Percentiles rank a stretch among this genome's conserved stretches.
These are phyloP conservation scores for Melampsora abietis-canadensis DNA, from an alignment of 1,284 basidiomycete species.

Conservation along the genomic window DNA sequence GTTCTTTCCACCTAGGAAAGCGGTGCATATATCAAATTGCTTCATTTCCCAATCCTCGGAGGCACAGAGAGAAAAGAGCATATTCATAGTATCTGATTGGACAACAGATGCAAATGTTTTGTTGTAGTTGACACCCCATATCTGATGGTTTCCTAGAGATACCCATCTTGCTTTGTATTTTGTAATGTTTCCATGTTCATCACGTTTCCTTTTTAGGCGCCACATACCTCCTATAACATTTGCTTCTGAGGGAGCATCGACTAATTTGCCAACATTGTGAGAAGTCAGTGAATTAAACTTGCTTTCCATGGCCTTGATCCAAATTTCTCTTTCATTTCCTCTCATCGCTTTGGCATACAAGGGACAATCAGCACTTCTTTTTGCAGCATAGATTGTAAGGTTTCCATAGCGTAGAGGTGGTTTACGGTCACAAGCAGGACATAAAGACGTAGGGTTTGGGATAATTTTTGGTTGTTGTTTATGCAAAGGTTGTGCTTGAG, in stretches of 20 bases:
- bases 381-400: too few species aligned
- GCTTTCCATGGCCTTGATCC: background rate
- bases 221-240: conserved; percentile 20
- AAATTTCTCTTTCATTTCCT: background rate
- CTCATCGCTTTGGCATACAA: too few species aligned
- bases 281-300: background rate
- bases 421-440: too few species aligned
- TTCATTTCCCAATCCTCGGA: background rate
- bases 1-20: too few species aligned
- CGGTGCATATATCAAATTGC: conserved; percentile 10
- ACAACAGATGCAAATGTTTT: conserved; percentile 18
- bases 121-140: background rate
- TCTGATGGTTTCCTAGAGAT: conserved; percentile 15
- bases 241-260: background rate
- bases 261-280: background rate
- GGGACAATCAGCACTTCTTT: too few species aligned
- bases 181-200: background rate
- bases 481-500: background rate
- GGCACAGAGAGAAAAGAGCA: background rate
- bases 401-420: too few species aligned
- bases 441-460: too few species aligned
- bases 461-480: too few species aligned
- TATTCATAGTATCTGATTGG: background rate
- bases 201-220: conserved; percentile 4
- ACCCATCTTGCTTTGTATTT: conserved; percentile 18